Base-by-base conservation (phyloP, 306 rosid species). In the Trifolium subterraneum region DNA sequence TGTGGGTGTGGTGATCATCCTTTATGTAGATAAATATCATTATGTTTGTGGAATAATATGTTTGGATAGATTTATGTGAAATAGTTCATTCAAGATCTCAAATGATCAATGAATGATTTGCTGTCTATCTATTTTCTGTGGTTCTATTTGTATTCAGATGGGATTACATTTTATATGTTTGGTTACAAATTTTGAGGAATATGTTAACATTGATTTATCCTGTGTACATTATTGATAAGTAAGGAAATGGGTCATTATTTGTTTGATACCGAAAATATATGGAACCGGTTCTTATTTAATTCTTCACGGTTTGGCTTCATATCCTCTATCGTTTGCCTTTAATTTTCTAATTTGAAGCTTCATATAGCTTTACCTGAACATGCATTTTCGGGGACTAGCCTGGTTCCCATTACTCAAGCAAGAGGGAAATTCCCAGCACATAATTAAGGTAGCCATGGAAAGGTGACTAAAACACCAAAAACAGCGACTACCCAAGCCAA, bases 11-110 rank as follows among this genome's bases (percentile, higher is more conserved):
- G 62, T 20, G 59, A 35, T 61, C 78, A 56, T 63, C 66, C 29
- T 25, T 48, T 78, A 10, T 84, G 87, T 87, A 80, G 89, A 88
- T 85, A 86, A 76, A 48, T 82, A 75, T 79, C 71, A 54, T 81
- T 70, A 79, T 81, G 73, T 42, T 54, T 71, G 12, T 8, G 76
- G 45, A 42, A 77, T 60, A 60, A 48, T 61, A 36, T 48, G 36
- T 62, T 70, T 64, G 29, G 50, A 39, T 55, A 66, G 60, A 33
- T 64, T 64, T 23, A 18, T 72, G 74, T 65, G 68, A 63, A 62
- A 36, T 61, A 18, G 44, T 59, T 47, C 44, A 18, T 58, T 38
- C 50, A 19, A 23, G 66, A 50, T 61, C 15, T 45, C 44, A 36
- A 7, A 13, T 52, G 77, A 52, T 51, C 11, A 50, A 50, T 16